Conservation (phyloP, 768 basidiomycete genomes). For the Termitomyces heimii region DNA sequence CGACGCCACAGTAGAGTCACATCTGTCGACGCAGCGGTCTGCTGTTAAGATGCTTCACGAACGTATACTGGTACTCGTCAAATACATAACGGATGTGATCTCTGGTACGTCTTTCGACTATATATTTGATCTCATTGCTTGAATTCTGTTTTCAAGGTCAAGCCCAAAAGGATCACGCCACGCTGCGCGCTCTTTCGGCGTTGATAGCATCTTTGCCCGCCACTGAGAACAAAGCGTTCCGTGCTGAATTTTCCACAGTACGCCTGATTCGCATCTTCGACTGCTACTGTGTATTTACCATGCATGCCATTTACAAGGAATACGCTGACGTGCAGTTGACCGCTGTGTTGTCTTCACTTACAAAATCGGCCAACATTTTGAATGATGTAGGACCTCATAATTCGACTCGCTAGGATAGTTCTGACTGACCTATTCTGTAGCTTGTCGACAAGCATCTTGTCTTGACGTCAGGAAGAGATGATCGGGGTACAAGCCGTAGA, state of each 20-base stretch:
- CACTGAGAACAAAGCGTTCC: conserved; percentile 75
- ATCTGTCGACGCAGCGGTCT: conserved; percentile 86
- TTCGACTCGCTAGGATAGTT: background rate
- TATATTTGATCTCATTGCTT: conserved; percentile 9
- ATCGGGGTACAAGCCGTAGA: conserved; percentile 49
- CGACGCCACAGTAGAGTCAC: conserved; percentile 67
- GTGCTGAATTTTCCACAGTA: conserved; percentile 87
- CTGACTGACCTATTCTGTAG: conserved; percentile 23
- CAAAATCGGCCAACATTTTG: conserved; percentile 80
- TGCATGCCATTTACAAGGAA: conserved; percentile 50
- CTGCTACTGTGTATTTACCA: background rate
- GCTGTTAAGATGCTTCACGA: conserved; percentile 97
- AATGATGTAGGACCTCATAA: conserved; percentile 66
- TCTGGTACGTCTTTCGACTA: conserved; percentile 41
- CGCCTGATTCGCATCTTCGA: background rate
- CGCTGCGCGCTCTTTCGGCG: conserved; percentile 79
- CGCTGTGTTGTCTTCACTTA: conserved; percentile 80
- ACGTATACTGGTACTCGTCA: conserved; percentile 78
- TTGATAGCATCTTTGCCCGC: conserved; percentile 86
- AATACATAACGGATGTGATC: conserved; percentile 76
- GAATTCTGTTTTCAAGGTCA: conserved; percentile 38
- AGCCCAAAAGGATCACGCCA: conserved; percentile 71
- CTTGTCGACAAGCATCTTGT: conserved; percentile 79
- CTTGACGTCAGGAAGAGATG: conserved; percentile 49
- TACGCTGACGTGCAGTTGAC: conserved; percentile 95